Evolutionary conservation across 495 filamentous ascomycete species (phyloP), one percentile per base, ranked within the genome.

Genomic region (Parathielavia appendiculata): DNA sequence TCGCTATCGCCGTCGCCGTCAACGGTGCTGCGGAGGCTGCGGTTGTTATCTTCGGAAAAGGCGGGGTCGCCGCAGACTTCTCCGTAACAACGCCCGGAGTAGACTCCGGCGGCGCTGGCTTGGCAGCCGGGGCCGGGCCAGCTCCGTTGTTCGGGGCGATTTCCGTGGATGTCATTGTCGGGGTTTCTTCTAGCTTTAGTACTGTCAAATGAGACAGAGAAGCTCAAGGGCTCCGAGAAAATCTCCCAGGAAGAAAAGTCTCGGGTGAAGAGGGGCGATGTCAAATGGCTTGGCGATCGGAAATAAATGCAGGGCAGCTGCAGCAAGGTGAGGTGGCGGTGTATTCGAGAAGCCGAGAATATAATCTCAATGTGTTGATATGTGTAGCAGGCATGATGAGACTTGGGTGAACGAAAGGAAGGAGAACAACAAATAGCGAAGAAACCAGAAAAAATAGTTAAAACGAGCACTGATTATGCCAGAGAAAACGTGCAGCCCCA

Each of bases 91-190:
- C 14, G 44, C 7, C 49, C 19, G 50, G 50, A 19, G 7, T 10
- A 5, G 20, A 13, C 39, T 54, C 53, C 34, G 16, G 35, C 1
- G 13, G 35, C 1, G 13, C 34, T 13, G 34, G 34, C 20, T 56
- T 56, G 44, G 34, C 36, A 14, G 14, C 26, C 17, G 26, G 26
- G 26, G 26, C 26, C 26, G 35, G 8, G 45, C 8, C 22, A 36
- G 19, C 26, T 8, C 35, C 45, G 45, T 38, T 10, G 7, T 56
- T 47, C 41, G 30, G 17, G 16, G 36, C 50, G 20, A 17, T 20
- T 52, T 52, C 50, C 12, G 53, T 30, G 2, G 52, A 55, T 56
- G 53, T 34, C 53, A 56, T 54, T 35, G 47, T 36, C n/a, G 20
- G 26, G 26, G 26, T 30, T 30, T 22, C n/a, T n/a, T 39, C n/a